A percentile compares a stretch with the other conserved stretches of the same genome.
These are phyloP conservation scores for Lantana camara DNA, from an alignment of 257 asterid genomes.

Conservation along the genomic window DNA sequence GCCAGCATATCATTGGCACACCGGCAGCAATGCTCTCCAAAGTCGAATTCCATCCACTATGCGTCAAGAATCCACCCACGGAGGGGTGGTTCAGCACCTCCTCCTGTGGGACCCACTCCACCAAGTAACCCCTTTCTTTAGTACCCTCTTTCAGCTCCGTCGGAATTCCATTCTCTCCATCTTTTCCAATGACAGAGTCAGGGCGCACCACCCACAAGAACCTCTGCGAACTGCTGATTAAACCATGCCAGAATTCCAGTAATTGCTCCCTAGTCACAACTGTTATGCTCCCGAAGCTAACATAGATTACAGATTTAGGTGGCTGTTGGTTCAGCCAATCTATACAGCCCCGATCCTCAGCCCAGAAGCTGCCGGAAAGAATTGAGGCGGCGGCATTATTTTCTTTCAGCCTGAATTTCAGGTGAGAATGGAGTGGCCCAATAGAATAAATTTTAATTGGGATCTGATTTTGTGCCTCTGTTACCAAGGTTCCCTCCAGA, in stretches of 20 bases:
- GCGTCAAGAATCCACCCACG: constrained; percentile 35
- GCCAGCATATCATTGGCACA: constrained; percentile 44
- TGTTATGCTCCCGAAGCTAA: constrained; percentile 42
- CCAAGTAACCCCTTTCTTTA: constrained; percentile 33
- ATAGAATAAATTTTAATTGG: constrained; percentile 3
- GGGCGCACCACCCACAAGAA: constrained; percentile 40
- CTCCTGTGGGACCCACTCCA: constrained; percentile 42
- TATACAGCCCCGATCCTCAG: constrained; percentile 31
- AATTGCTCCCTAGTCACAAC: constrained; percentile 29
- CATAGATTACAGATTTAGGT: constrained; percentile 33
- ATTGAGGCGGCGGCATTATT: background rate
- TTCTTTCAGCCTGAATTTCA: constrained; percentile 25
- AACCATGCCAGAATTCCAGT: constrained; percentile 38
- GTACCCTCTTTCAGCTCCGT: constrained; percentile 22
- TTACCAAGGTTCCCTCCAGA: constrained; percentile 32
- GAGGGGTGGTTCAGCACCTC: constrained; percentile 33
- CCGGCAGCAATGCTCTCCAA: constrained; percentile 31
- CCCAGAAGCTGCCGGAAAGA: constrained; percentile 34
- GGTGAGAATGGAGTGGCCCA: constrained; percentile 27
- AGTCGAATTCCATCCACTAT: constrained; percentile 48
- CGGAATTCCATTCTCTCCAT: background rate
- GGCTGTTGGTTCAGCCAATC: constrained; percentile 30
- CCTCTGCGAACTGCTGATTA: constrained; percentile 31
- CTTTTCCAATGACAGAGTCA: background rate
- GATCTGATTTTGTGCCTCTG: constrained; percentile 17